phyloP scores from a whole-genome alignment of 139 green algal species.

The Chlamydomonas incerta region DNA sequence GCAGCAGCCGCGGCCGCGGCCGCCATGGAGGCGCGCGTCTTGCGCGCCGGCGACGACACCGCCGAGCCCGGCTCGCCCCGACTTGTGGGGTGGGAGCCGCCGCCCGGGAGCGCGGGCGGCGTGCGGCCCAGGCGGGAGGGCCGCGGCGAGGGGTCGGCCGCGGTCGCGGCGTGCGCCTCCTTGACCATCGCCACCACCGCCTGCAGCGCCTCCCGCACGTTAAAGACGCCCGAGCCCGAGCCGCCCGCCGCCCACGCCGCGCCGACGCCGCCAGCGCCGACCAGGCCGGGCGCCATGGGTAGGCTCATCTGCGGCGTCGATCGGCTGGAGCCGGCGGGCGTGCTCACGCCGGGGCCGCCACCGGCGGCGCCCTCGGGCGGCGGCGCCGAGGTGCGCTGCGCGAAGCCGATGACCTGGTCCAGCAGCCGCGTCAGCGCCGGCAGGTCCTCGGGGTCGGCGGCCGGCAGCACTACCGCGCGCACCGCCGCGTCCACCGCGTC shows the following conservation, averaged over 20 bases:
- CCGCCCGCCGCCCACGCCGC: no score
- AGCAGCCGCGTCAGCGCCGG: conserved; percentile 41
- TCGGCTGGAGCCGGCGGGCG: no score
- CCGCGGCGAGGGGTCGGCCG: background rate
- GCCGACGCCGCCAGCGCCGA: no score
- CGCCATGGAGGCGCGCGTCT: background rate
- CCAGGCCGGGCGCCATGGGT: no score
- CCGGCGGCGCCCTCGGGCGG: background rate
- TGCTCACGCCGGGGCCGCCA: no score
- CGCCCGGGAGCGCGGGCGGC: no score
- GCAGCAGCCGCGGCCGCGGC: background rate
- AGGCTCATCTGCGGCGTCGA: no score
- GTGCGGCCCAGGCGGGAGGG: background rate
- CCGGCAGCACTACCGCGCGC: conserved; percentile 36
- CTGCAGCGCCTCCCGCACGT: conserved; percentile 20
- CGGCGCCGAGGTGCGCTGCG: conserved; percentile 28
- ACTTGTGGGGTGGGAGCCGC: background rate
- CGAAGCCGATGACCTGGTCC: conserved; percentile 40
- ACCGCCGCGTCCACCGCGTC: conserved; percentile 48
- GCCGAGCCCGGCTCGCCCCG: background rate
- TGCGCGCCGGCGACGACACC: background rate
- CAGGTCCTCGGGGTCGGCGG: conserved; percentile 39
- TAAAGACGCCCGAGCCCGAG: background rate
- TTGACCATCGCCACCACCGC: background rate
- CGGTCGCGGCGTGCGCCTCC: background rate